A percentile compares a stretch with the other conserved stretches of the same genome.
Conservation (phyloP, 1,284 basidiomycete species). For the Chondrostereum purpureum region DNA sequence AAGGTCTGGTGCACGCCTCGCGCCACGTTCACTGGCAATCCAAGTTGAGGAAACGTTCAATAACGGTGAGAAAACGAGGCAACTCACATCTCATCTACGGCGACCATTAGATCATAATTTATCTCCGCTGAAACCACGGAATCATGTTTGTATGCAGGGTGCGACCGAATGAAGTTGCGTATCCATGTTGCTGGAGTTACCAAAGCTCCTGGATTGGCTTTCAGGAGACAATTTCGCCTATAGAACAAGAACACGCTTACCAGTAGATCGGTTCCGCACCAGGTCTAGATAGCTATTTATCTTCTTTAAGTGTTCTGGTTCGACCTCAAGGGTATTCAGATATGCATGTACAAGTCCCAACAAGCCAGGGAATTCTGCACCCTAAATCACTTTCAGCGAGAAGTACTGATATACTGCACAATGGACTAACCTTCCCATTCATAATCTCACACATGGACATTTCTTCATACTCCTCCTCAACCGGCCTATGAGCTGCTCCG, state of each 20-base stretch:
- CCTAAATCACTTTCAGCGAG: conserved; percentile 29
- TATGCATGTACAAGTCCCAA: conserved; percentile 83
- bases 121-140: conserved; percentile 88
- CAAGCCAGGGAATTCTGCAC: conserved; percentile 75
- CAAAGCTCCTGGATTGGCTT: conserved; percentile 54
- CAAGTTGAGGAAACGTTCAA: not conserved
- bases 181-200: conserved; percentile 92
- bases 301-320: conserved; percentile 53
- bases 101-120: conserved; percentile 89
- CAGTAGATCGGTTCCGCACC: conserved; percentile 73
- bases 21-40: conserved; percentile 58
- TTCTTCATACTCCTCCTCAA: conserved; percentile 81
- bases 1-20: conserved; percentile 55
- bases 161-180: conserved; percentile 82
- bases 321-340: conserved; percentile 82
- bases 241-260: conserved; percentile 33
- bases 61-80: not conserved
- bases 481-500: conserved; percentile 33
- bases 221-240: too few species aligned
- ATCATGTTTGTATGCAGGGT: conserved; percentile 88
- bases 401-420: conserved; percentile 2
- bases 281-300: conserved; percentile 79
- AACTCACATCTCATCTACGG: conserved; percentile 91
- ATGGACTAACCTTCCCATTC: conserved; percentile 73
- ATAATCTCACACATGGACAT: conserved; percentile 93